Percentiles rank a stretch among this genome's conserved stretches.
These are phyloP conservation scores for Rubia tinctorum DNA, from an alignment of 305 asterid genomes.

Conservation along the genomic window DNA sequence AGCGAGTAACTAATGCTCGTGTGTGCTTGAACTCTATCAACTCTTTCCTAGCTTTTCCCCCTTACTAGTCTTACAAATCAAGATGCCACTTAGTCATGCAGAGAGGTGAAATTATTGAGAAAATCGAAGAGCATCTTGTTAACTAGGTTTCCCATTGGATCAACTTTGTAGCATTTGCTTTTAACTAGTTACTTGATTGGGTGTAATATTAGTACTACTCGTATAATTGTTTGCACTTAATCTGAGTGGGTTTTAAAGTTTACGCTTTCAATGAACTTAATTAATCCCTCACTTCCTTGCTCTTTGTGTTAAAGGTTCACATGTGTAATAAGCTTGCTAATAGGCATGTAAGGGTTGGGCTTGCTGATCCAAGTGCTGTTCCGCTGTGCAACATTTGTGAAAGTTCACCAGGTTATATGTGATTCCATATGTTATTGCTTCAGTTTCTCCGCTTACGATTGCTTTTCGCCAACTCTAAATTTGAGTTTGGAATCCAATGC, in stretches of 20 bases:
- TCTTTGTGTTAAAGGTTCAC: conserved; percentile 53
- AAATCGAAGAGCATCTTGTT: neutral
- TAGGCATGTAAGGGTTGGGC: conserved; percentile 93
- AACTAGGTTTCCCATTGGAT: neutral
- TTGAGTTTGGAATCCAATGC: conserved; percentile 24
- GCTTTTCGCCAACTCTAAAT: conserved; percentile 9
- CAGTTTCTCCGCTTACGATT: conserved; percentile 16
- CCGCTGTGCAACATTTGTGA: conserved; percentile 92
- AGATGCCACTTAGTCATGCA: neutral
- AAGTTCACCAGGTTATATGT: conserved; percentile 66
- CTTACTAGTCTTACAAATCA: neutral
- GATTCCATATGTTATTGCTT: neutral
- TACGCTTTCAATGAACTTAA: neutral
- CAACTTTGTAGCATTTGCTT: neutral
- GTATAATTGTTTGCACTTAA: neutral
- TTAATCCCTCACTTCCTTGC: neutral
- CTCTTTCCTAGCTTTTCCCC: neutral
- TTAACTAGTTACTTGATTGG: neutral
- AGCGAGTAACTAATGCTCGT: neutral
- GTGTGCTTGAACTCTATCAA: neutral
- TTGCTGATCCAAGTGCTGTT: conserved; percentile 85
- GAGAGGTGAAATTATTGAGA: neutral
- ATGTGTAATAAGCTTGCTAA: conserved; percentile 97
- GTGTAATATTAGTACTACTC: neutral
- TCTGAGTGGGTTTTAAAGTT: neutral